Base-by-base conservation (phyloP, 2,329 filamentous ascomycete genomes). In the Xylaria multiplex region DNA sequence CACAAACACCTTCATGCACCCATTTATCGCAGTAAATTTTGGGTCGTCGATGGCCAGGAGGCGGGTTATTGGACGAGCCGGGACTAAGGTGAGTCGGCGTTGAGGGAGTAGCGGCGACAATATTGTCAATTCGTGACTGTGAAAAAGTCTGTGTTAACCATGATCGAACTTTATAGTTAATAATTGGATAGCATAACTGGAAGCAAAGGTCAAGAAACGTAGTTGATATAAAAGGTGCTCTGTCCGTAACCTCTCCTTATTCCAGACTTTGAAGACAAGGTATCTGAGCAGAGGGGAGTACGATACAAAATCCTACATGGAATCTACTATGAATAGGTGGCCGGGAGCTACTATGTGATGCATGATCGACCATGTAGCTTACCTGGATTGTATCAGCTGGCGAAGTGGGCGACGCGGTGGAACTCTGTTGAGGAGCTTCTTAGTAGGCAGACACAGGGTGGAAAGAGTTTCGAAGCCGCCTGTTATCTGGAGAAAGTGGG, bases 11-110 rank as follows among this genome's bases (percentile, higher is more conserved):
- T 65, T 91, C 90, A 72, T 92, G 90, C 61, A 97, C 90, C 93
- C 93, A 97, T 78, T 95, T 93, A 65, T 93, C 92, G 79, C 93
- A 97, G 78, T 91, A 97, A 27, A 91, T 81, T 77, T 97, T 97
- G 64, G 72, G 70, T 27, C 74, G 75, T 16, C 75, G 73, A 59
- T 73, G 73, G 11, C 46, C 27, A 0, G 54, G 30, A 37, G 59
- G 50, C 2, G 40, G 37, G 27, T 46, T 49, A 27, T 43, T 27
- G 40, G 61, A 58, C 16, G 64, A 37, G 9, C 40, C 24, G 6
- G 59, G 40, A n/a, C 57, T 59, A 11, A 45, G 54, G 22, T 43
- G 56, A 16, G 64, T 69, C 2, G 73, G 70, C 3, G 70, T 74
- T 4, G 73, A 64, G 14, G 77, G 76, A 22, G 71, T 75, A n/a